Evolutionary conservation across 2,329 filamentous ascomycete species (phyloP).

Genomic region (Stagonosporopsis rhizophila): DNA sequence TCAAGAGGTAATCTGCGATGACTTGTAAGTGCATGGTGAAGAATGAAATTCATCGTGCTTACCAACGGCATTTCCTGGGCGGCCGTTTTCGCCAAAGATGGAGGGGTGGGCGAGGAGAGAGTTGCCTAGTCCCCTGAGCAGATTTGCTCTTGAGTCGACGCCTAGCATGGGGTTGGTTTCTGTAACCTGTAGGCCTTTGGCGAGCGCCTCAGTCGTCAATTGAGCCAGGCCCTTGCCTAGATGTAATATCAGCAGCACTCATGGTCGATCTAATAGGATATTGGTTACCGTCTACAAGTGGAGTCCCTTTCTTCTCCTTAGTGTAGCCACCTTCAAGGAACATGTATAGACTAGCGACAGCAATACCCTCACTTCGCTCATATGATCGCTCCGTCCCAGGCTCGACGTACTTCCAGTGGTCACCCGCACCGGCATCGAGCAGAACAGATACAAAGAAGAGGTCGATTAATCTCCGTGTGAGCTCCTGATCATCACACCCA

Average conservation of each 20-base stretch:
- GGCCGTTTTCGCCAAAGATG: constrained; percentile 79
- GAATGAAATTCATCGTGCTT: constrained; percentile 39
- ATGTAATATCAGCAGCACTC: neutral
- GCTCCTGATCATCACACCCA: constrained; percentile 70
- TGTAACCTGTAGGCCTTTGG: constrained; percentile 80
- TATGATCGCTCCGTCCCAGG: constrained; percentile 81
- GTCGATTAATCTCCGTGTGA: constrained; percentile 76
- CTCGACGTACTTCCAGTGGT: constrained; percentile 87
- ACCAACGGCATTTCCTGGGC: constrained; percentile 94
- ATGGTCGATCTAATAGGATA: constrained; percentile 14
- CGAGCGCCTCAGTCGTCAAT: constrained; percentile 75
- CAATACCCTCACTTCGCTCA: constrained; percentile 84
- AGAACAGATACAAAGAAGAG: constrained; percentile 81
- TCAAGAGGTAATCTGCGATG: constrained; percentile 25
- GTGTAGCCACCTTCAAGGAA: constrained; percentile 83
- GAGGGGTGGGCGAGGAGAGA: constrained; percentile 75
- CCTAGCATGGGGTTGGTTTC: constrained; percentile 78
- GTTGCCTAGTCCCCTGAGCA: constrained; percentile 75
- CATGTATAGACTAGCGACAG: constrained; percentile 81
- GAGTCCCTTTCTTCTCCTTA: constrained; percentile 75
- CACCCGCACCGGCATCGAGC: constrained; percentile 86
- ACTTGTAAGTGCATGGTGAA: neutral
- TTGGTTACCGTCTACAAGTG: constrained; percentile 64
- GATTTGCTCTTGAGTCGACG: constrained; percentile 78
- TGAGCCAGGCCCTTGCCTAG: constrained; percentile 67